Percentiles rank a stretch among this genome's conserved stretches.
Conservation (phyloP, 345 rosid species). For the Eucalyptus fibrosa region DNA sequence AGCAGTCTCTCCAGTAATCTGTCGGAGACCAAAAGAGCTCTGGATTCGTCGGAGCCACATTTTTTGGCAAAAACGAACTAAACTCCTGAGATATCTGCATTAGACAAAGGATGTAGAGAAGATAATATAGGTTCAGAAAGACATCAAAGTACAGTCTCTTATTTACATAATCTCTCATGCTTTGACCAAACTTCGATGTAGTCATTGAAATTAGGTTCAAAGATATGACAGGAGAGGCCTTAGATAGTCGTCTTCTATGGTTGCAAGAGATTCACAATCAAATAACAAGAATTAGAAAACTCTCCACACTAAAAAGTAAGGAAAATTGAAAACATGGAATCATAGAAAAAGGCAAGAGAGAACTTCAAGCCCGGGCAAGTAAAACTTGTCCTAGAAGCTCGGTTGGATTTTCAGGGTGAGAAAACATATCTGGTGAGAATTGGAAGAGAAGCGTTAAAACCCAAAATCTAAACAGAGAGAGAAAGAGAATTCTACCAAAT, state of each 20-base stretch:
- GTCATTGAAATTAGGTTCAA: neutral
- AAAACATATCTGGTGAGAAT: neutral
- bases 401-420: neutral
- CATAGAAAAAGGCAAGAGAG: neutral
- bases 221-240: neutral
- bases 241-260: neutral
- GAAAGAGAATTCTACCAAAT: neutral
- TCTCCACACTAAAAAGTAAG: neutral
- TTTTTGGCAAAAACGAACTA: neutral
- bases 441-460: neutral
- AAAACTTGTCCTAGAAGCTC: neutral
- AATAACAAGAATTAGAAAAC: neutral
- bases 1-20: neutral
- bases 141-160: neutral
- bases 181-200: neutral
- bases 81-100: neutral
- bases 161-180: neutral
- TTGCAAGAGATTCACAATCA: neutral
- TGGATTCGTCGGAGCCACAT: slow-evolving; percentile 4
- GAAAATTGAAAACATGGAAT: neutral
- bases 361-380: neutral
- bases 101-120: neutral
- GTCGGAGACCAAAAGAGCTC: neutral
- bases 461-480: neutral
- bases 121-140: neutral